Conservation (phyloP, 257 asterid genomes). For the Marsdenia floribunda region DNA sequence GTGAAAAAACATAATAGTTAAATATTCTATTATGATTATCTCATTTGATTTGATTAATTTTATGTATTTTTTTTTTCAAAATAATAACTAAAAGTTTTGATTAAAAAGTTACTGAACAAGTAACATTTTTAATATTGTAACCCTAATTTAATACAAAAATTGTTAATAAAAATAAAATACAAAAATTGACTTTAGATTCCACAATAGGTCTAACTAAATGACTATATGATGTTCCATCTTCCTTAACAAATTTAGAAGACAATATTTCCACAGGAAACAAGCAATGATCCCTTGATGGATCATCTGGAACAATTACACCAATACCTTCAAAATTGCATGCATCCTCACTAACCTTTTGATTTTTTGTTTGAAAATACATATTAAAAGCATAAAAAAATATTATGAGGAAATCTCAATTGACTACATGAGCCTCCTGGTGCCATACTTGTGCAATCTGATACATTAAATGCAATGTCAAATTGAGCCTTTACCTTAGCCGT, state of each 20-base stretch:
- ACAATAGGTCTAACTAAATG: neutral
- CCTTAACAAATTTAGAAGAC: constrained; percentile 10
- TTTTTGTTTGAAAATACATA: no score
- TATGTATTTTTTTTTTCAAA: no score
- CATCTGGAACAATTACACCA: constrained; percentile 27
- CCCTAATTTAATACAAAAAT: neutral
- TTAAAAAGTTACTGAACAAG: no score
- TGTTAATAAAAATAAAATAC: no score
- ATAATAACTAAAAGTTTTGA: no score
- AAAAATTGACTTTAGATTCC: neutral
- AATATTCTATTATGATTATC: no score
- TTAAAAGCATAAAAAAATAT: no score
- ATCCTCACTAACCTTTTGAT: neutral
- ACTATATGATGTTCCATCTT: neutral
- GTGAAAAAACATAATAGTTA: no score
- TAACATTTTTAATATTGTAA: no score
- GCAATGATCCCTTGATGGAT: constrained; percentile 36
- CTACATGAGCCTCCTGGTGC: constrained; percentile 22
- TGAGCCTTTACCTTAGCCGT: neutral
- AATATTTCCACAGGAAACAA: constrained; percentile 48
- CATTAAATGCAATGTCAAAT: constrained; percentile 26
- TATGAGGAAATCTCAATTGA: constrained; percentile 21
- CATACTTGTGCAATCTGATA: constrained; percentile 40
- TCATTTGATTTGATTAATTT: no score
- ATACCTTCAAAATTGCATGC: constrained; percentile 41